These are phyloP conservation scores for Eremothecium gossypii DNA, from an alignment of 1,139 yeast species.

Conservation along the genomic window DNA sequence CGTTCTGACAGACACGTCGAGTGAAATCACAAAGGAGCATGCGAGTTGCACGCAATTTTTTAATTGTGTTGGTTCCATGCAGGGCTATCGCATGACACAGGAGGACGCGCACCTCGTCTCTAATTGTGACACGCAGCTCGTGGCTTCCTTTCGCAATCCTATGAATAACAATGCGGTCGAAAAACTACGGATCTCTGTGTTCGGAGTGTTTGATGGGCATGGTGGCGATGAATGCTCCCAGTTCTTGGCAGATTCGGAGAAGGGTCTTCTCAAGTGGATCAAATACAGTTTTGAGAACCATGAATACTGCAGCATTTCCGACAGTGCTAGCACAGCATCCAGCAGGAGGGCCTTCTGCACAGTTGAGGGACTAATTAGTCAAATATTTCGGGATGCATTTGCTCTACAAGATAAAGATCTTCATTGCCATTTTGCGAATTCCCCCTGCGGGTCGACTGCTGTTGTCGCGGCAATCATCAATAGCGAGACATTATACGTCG, in stretches of 20 bases:
- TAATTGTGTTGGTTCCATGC: constrained; percentile 67
- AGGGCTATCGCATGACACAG: constrained; percentile 67
- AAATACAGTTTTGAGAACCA: constrained; percentile 25
- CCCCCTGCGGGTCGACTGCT: constrained; percentile 63
- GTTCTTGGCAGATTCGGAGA: constrained; percentile 33
- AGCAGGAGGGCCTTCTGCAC: constrained; percentile 21
- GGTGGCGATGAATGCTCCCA: constrained; percentile 61
- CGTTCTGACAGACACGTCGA: neutral
- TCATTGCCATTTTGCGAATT: constrained; percentile 34
- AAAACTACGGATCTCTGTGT: constrained; percentile 40
- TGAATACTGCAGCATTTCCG: constrained; percentile 18
- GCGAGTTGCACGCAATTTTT: constrained; percentile 35
- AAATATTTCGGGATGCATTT: constrained; percentile 41
- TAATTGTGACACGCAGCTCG: constrained; percentile 19
- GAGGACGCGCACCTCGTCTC: constrained; percentile 60
- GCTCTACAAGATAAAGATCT: constrained; percentile 49
- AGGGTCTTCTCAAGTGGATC: constrained; percentile 27
- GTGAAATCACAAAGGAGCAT: neutral
- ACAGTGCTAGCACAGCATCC: constrained; percentile 3
- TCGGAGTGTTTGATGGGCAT: constrained; percentile 76
- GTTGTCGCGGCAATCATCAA: constrained; percentile 46
- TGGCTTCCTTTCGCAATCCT: constrained; percentile 28
- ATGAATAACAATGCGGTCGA: constrained; percentile 19
- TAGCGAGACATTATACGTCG: constrained; percentile 40
- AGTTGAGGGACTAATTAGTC: constrained; percentile 35